Evolutionary conservation across 2,329 filamentous ascomycete genomes (phyloP).

Genomic region (Ceratocystis ficicola): DNA sequence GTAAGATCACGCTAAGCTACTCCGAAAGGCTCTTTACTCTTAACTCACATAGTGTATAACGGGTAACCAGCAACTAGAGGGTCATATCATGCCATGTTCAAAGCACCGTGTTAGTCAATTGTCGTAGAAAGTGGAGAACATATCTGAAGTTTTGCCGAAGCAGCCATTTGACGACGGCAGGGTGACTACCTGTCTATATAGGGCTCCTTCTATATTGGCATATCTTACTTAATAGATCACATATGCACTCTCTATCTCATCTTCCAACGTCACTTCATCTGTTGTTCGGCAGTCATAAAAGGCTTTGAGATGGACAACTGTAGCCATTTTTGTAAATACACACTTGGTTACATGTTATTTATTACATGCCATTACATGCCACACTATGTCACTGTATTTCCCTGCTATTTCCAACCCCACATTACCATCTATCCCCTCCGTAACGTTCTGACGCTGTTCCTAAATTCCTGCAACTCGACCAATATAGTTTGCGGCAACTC

Average conservation of each 20-base stretch:
- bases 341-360: neutral
- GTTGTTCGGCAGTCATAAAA: neutral
- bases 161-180: neutral
- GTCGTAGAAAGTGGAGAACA: conserved; percentile 1
- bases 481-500: neutral
- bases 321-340: neutral
- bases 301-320: too few relatives aligned
- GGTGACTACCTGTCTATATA: neutral
- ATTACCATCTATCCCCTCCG: neutral
- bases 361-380: neutral
- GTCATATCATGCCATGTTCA: too few relatives aligned
- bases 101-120: neutral
- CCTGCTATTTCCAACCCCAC: neutral
- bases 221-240: neutral
- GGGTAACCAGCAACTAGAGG: too few relatives aligned
- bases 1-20: too few relatives aligned
- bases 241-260: neutral
- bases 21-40: too few relatives aligned
- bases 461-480: neutral
- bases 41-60: too few relatives aligned
- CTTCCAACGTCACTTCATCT: neutral
- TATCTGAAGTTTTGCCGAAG: neutral
- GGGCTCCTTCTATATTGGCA: neutral
- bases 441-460: neutral
- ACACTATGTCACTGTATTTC: neutral